Base-by-base conservation (phyloP, 192 early-diverging fungal genomes). In the Haplosporangium gracile region DNA sequence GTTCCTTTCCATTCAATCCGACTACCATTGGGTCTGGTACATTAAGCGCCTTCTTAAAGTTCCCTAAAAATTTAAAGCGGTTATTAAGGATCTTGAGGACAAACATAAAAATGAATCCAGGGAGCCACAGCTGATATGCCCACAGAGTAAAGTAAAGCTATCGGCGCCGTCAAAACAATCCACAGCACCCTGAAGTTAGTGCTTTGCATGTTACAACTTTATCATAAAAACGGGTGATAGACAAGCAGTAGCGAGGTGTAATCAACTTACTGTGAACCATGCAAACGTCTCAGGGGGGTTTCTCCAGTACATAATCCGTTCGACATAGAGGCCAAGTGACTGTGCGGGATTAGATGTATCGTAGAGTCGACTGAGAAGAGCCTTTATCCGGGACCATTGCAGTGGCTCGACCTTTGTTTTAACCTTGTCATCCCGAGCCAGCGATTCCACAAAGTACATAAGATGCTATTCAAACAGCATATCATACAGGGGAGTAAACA, bases 191-290 rank as follows among this genome's bases (percentile, higher is more conserved):
- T 1, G 32, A 13, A 2, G 43, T 29, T 1, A 73, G 24, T 13
- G 13, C 8, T 49, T 42, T 38, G 2, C 3, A 15, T 36, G 16
- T 20, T 9, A 11, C 36, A 39, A 5, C 40, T 42, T 34, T 42
- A 42, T 0, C 18, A 8, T 40, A 42, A 10, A 38, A 10, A 6
- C 69, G 24, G 20, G 49, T 22, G 2, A 40, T 36, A 5, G 13
- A 15, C 43, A 45, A 24, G 32, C 34, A 70, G 11, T 2, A 70
- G 6, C 5, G 15, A 2, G 34, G 1, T 38, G 68, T 15, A 20
- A 71, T 8, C n/a, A 65, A 63, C 78, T 77, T 86, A 86, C 84
- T 36, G 53, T 68, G 40, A 80, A 86, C 84, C 84, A 86, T 7
- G 76, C 76, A 51, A 77, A 60, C 15, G 84, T 86, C 39, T 80